Evolutionary conservation across 2,329 filamentous ascomycete species (phyloP).

Genomic region (Aureobasidium sp.): DNA sequence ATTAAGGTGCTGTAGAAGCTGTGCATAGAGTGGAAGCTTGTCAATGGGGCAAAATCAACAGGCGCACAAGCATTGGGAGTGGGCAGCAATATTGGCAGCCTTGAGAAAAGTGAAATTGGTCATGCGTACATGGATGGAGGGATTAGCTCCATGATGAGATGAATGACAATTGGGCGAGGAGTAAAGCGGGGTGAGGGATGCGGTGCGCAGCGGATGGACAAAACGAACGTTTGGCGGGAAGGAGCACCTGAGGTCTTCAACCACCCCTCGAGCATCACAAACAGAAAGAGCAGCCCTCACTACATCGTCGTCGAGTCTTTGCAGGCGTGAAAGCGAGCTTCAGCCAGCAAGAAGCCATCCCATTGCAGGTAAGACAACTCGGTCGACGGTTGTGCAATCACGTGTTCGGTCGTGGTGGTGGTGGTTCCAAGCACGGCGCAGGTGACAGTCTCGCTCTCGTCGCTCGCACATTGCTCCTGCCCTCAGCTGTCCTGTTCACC

Average conservation of each 20-base stretch:
- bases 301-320: background rate
- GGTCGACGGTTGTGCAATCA: background rate
- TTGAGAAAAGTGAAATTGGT: background rate
- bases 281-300: slow-evolving; percentile 3
- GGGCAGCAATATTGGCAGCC: background rate
- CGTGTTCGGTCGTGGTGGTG: background rate
- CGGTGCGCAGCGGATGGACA: slow-evolving; percentile 13
- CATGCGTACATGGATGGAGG: slow-evolving; percentile 5
- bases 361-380: slow-evolving; percentile 10
- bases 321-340: background rate
- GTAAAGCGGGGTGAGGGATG: slow-evolving; percentile 13
- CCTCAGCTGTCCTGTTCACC: slow-evolving; percentile 2
- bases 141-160: slow-evolving; percentile 14
- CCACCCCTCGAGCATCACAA: background rate
- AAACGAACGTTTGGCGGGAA: slow-evolving; percentile 9
- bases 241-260: slow-evolving; percentile 5
- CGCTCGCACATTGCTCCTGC: slow-evolving; percentile 6
- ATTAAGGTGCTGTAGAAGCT: background rate
- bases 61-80: background rate
- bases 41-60: background rate
- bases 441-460: slow-evolving; percentile 6
- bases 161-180: slow-evolving; percentile 9
- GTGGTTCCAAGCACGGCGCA: slow-evolving; percentile 10
- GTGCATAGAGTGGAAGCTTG: background rate
- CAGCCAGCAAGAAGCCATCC: background rate